phyloP scores from a whole-genome alignment of 148 eudicot genomes.

The Cornus controversa region DNA sequence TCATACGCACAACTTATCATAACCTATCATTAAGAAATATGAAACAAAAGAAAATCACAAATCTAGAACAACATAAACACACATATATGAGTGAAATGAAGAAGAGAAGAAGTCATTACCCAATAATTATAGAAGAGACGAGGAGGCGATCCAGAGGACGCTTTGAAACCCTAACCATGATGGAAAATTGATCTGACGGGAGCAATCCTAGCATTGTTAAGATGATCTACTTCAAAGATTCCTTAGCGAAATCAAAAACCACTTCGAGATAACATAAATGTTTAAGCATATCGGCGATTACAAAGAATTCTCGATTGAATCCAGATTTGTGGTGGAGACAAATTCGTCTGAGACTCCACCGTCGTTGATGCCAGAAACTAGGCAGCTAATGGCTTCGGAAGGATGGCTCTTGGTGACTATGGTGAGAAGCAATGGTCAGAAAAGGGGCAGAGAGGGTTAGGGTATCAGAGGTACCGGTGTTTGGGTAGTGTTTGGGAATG shows the following conservation, averaged over 20 bases:
- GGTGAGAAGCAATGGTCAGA: constrained; percentile 21
- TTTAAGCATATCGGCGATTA: constrained; percentile 70
- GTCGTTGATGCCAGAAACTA: constrained; percentile 65
- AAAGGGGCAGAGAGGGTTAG: too few relatives aligned
- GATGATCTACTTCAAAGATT: constrained; percentile 83
- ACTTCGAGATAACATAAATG: constrained; percentile 56
- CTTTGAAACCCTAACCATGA: constrained; percentile 64
- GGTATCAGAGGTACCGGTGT: too few relatives aligned
- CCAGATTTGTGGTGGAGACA: constrained; percentile 54
- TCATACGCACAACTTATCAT: too few relatives aligned
- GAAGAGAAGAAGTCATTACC: constrained; percentile 34
- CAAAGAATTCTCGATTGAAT: constrained; percentile 66
- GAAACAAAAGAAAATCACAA: too few relatives aligned
- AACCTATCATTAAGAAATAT: too few relatives aligned
- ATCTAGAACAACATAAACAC: too few relatives aligned
- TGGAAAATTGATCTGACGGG: constrained; percentile 70
- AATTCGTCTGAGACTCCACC: constrained; percentile 67
- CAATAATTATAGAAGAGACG: constrained; percentile 68
- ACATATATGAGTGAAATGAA: background rate
- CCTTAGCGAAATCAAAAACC: constrained; percentile 66
- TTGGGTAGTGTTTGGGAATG: too few relatives aligned
- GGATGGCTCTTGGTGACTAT: constrained; percentile 6
- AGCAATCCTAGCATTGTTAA: constrained; percentile 75
- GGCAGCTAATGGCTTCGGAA: constrained; percentile 35
- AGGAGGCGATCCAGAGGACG: constrained; percentile 61